Percentiles rank a stretch among this genome's conserved stretches.
Conservation (phyloP, 2,329 filamentous ascomycete genomes). For the Colletotrichum costaricense region DNA sequence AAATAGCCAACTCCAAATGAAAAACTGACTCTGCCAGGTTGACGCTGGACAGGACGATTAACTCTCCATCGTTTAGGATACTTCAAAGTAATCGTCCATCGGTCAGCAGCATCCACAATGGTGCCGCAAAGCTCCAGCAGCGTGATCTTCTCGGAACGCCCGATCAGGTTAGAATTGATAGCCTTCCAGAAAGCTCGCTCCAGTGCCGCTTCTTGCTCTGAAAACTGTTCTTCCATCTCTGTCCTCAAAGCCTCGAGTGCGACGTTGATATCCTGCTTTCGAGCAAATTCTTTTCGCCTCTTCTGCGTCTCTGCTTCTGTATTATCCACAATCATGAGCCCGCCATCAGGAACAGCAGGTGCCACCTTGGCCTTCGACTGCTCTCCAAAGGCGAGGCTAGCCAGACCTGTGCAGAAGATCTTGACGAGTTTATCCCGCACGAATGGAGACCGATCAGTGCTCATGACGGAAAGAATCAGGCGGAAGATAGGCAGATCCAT, state of each 20-base stretch:
- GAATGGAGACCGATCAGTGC: slow-evolving; percentile 72
- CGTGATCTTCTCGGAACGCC: slow-evolving; percentile 54
- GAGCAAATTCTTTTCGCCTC: slow-evolving; percentile 71
- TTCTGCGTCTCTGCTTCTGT: slow-evolving; percentile 66
- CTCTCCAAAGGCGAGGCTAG: slow-evolving; percentile 73
- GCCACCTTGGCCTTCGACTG: slow-evolving; percentile 54
- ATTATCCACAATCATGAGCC: slow-evolving; percentile 50
- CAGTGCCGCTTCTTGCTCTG: slow-evolving; percentile 50
- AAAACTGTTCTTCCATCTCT: slow-evolving; percentile 57
- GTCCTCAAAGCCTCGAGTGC: slow-evolving; percentile 58
- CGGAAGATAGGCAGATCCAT: slow-evolving; percentile 65
- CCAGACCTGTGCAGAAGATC: slow-evolving; percentile 68
- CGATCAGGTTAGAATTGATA: slow-evolving; percentile 51
- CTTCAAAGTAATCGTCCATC: slow-evolving; percentile 54
- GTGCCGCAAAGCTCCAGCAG: slow-evolving; percentile 57
- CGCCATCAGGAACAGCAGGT: slow-evolving; percentile 39
- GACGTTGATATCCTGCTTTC: slow-evolving; percentile 71
- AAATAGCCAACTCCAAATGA: neutral
- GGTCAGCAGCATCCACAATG: slow-evolving; percentile 58
- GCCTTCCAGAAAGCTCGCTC: slow-evolving; percentile 57
- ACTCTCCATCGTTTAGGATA: slow-evolving; percentile 55
- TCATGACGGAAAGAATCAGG: slow-evolving; percentile 68
- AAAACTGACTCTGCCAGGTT: slow-evolving; percentile 49
- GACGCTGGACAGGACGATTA: slow-evolving; percentile 47
- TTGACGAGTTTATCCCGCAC: slow-evolving; percentile 71